Base-by-base conservation (phyloP, 2,329 filamentous ascomycete species). In the Tothia fuscella region DNA sequence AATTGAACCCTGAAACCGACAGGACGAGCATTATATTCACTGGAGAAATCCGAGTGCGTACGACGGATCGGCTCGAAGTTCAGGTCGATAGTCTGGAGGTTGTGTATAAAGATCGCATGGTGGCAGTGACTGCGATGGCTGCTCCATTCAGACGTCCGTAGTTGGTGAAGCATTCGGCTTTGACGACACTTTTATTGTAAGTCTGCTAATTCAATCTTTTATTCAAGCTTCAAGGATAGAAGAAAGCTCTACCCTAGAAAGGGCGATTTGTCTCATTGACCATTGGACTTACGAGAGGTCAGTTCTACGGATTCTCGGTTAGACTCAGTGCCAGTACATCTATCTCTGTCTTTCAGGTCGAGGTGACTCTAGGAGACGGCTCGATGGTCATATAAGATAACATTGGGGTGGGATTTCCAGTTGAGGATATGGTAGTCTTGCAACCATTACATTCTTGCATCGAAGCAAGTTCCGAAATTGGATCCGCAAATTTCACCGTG, bases 261-360 rank as follows among this genome's bases (percentile, higher is more conserved):
- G 3, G 29, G 14, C 17, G 37, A 6, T 14, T n/a, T 33, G 30
- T 9, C 13, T 13, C 12, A 35, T 26, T 45, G 31, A 42, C 5
- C 10, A 28, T 14, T 20, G 2, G 16, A 16, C 13, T 17, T 5
- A 16, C n/a, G n/a, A n/a, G n/a, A n/a, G n/a, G n/a, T n/a, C n/a
- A 51, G 50, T 60, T 59, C 46, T 59, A 52, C 36, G 43, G 51
- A 16, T 59, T 61, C 30, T 53, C 52, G 3, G 42, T 48, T 3
- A 44, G 71, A 43, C 69, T 87, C 50, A 55, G 72, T 47, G 63
- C 74, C 49, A 59, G 72, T 44, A 62, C 71, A 43, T 67, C 80
- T 48, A 73, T 84, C 58, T 70, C 79, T 30, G 68, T 78, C 48
- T 73, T 82, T 61, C 65, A 64, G 47, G 53, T 77, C 51, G 57